Conservation (phyloP, 2,329 filamentous ascomycete species). For the Microcyclosporella mali region DNA sequence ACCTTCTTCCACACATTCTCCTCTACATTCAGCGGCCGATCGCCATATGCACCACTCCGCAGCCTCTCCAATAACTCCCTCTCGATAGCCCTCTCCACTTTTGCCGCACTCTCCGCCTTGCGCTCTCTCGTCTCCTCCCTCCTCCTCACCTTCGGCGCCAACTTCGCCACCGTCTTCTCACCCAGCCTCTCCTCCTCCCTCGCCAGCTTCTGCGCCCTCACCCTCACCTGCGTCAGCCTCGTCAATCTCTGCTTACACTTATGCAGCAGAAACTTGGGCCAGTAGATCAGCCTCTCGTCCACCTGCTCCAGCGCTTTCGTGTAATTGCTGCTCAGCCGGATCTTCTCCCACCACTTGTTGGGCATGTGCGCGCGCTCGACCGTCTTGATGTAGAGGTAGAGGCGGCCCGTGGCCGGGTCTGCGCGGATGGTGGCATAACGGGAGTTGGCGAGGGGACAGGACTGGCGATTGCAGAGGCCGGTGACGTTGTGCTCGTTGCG, state of each 20-base stretch:
- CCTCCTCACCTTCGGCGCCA: constrained; percentile 77
- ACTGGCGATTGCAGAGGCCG: constrained; percentile 75
- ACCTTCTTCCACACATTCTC: constrained; percentile 97
- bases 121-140: constrained; percentile 45
- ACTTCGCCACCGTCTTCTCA: constrained; percentile 77
- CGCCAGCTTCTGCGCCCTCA: constrained; percentile 67
- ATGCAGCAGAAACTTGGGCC: constrained; percentile 86
- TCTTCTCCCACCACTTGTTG: constrained; percentile 87
- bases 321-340: constrained; percentile 87
- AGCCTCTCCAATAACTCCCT: constrained; percentile 86
- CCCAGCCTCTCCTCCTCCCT: constrained; percentile 85
- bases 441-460: constrained; percentile 83
- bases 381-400: constrained; percentile 97
- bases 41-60: constrained; percentile 87
- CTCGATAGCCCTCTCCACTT: constrained; percentile 94
- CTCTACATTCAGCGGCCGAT: constrained; percentile 89
- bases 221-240: constrained; percentile 82
- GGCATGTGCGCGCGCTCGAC: constrained; percentile 83
- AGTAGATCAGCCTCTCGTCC: constrained; percentile 81
- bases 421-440: constrained; percentile 88
- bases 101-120: constrained; percentile 58
- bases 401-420: constrained; percentile 68
- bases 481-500: constrained; percentile 61
- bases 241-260: constrained; percentile 97
- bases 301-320: constrained; percentile 81